Base-by-base conservation (phyloP, 805 yeast genomes). In the Suhomyces tanzawaensis region DNA sequence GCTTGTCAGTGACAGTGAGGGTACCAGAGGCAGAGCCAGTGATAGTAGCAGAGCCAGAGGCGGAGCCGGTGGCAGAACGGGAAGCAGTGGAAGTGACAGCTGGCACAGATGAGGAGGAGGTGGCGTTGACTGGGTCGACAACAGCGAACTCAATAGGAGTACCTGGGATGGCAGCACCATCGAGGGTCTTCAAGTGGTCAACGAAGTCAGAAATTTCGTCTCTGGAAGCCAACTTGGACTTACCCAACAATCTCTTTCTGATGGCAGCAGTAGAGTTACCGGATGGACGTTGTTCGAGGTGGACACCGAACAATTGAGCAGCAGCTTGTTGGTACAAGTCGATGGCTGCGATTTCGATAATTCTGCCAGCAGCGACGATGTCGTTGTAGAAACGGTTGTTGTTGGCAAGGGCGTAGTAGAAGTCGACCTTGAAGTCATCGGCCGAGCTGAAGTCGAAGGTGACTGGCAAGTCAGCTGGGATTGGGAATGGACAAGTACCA, bases 221-320 rank as follows among this genome's bases (percentile, higher is more conserved):
- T 54, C 64, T 64, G 49, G 55, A 55, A 38, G 43, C 49, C n/a
- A 54, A 28, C 26, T 44, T 38, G 28, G 50, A 44, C 25, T 48
- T 51, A 3, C 37, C 44, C 41, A 58, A 49, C 38, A 63, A 56
- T 62, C 72, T 64, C 54, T 54, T 66, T 57, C 65, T 64, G 53
- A 64, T 50, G 25, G 66, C 66, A 42, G 62, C 60, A 46, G 72
- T 62, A 27, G 72, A 65, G 63, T 67, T 67, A 23, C 63, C 45
- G 26, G 57, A 52, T 33, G 69, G 64, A 12, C 51, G 32, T 45
- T 52, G 37, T 24, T 51, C 50, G 12, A 39, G 46, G 43, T 53
- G 60, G 34, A 66, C 63, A 31, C 56, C 61, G 62, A 34, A 62
- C 25, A 60, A 41, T 14, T 62, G 52, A 39, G 49, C 33, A 29